Evolutionary conservation across 225 moss, liverwort and hornwort genomes (phyloP).

Genomic region (Ulota crispa): DNA sequence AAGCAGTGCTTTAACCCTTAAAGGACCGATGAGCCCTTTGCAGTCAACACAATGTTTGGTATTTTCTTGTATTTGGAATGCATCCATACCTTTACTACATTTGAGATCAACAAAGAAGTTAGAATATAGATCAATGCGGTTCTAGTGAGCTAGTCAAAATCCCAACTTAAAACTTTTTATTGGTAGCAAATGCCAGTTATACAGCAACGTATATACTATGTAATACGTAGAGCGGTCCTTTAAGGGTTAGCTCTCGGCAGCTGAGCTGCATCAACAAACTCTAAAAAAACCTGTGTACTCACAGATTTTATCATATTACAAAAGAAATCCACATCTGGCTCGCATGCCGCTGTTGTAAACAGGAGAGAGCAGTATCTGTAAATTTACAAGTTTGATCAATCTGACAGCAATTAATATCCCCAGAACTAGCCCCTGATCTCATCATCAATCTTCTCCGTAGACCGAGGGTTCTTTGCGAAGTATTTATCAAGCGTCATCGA

Average conservation of each 20-base stretch:
- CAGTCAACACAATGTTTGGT: too few relatives aligned
- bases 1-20: too few relatives aligned
- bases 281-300: background rate
- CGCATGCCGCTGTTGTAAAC: background rate
- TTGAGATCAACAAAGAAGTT: too few relatives aligned
- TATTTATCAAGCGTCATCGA: constrained; percentile 82
- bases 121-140: too few relatives aligned
- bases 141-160: too few relatives aligned
- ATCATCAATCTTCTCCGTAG: constrained; percentile 84
- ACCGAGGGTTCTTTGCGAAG: constrained; percentile 70
- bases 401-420: constrained; percentile 43
- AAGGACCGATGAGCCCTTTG: too few relatives aligned
- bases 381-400: background rate
- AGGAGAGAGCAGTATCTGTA: constrained; percentile 6
- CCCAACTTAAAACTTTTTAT: too few relatives aligned
- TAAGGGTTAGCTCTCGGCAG: constrained; percentile 11
- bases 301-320: constrained; percentile 26
- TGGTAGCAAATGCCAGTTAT: too few relatives aligned
- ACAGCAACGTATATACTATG: too few relatives aligned
- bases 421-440: constrained; percentile 83
- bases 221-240: too few relatives aligned
- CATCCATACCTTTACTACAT: too few relatives aligned
- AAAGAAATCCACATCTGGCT: constrained; percentile 14
- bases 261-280: background rate
- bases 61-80: too few relatives aligned